These are phyloP conservation scores for Metschnikowia noctiluminum DNA, from an alignment of 805 yeast genomes.

Conservation along the genomic window DNA sequence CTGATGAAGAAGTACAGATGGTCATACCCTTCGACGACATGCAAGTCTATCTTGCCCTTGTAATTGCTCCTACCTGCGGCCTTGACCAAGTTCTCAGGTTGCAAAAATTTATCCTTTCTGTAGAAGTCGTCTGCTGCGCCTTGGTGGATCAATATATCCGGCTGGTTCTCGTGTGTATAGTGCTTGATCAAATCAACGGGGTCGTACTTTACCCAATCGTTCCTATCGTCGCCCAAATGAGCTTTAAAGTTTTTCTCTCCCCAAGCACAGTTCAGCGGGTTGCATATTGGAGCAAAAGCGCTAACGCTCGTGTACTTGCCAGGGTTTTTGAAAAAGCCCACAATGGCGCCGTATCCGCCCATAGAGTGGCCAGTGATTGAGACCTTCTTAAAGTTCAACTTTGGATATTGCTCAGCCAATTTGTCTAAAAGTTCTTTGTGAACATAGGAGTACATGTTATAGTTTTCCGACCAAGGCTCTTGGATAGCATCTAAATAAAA, in stretches of 20 bases:
- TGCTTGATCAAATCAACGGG: constrained; percentile 71
- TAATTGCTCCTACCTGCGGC: constrained; percentile 58
- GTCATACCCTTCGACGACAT: constrained; percentile 78
- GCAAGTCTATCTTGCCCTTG: constrained; percentile 56
- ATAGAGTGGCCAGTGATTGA: constrained; percentile 95
- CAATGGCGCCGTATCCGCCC: constrained; percentile 96
- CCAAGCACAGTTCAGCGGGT: constrained; percentile 81
- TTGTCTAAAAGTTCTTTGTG: constrained; percentile 64
- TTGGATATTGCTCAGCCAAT: constrained; percentile 40
- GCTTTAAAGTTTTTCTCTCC: constrained; percentile 80
- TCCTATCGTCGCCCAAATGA: constrained; percentile 64
- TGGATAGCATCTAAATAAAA: constrained; percentile 84
- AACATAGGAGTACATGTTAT: constrained; percentile 84
- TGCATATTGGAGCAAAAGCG: constrained; percentile 87
- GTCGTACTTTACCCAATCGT: constrained; percentile 73
- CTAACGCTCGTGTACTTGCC: constrained; percentile 73
- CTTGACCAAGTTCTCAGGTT: constrained; percentile 67
- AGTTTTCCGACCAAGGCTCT: constrained; percentile 67
- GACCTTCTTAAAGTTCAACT: constrained; percentile 61
- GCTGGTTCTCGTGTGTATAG: constrained; percentile 51
- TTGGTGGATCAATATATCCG: constrained; percentile 71
- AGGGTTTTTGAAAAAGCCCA: constrained; percentile 63
- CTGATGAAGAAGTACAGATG: constrained; percentile 88
- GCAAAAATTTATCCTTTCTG: constrained; percentile 55
- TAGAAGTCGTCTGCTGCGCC: constrained; percentile 81